Conservation (phyloP, 176 grass and related monocot species). For the Musa itinerans region DNA sequence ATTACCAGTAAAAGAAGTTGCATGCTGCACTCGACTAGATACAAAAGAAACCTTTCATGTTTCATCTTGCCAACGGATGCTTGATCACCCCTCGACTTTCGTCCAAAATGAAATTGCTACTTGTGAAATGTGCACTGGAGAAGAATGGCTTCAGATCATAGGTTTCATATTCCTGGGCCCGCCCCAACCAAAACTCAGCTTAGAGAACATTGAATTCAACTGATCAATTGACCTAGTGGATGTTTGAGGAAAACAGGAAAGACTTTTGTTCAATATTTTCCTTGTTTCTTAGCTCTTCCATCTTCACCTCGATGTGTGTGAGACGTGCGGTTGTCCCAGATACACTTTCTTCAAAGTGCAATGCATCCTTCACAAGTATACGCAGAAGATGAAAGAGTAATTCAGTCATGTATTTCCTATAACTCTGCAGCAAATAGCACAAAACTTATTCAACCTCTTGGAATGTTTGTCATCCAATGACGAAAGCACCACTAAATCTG, state of each 20-base stretch:
- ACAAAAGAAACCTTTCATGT: constrained; percentile 26
- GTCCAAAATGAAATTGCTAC: constrained; percentile 73
- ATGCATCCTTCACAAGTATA: constrained; percentile 47
- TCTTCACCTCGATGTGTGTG: not conserved
- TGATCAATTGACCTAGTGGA: not conserved
- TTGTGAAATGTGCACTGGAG: constrained; percentile 54
- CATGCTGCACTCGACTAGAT: too few species aligned
- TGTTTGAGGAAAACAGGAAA: not conserved
- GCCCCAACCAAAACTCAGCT: constrained; percentile 3
- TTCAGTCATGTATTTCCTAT: constrained; percentile 83
- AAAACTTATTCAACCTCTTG: constrained; percentile 1
- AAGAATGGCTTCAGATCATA: constrained; percentile 86
- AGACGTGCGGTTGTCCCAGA: constrained; percentile 33
- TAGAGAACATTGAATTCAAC: not conserved
- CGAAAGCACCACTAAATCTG: not conserved
- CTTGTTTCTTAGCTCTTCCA: too few species aligned
- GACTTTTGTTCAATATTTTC: not conserved
- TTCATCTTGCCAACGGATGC: constrained; percentile 41
- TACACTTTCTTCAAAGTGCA: constrained; percentile 77
- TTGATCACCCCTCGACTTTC: constrained; percentile 41
- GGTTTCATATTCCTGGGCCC: constrained; percentile 94
- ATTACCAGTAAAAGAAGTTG: too few species aligned
- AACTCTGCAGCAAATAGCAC: constrained; percentile 46
- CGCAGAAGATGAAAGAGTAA: constrained; percentile 58
- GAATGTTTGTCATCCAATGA: not conserved